Evolutionary conservation across 2,329 filamentous ascomycete genomes (phyloP).

Genomic region (Lecanosticta acicola): DNA sequence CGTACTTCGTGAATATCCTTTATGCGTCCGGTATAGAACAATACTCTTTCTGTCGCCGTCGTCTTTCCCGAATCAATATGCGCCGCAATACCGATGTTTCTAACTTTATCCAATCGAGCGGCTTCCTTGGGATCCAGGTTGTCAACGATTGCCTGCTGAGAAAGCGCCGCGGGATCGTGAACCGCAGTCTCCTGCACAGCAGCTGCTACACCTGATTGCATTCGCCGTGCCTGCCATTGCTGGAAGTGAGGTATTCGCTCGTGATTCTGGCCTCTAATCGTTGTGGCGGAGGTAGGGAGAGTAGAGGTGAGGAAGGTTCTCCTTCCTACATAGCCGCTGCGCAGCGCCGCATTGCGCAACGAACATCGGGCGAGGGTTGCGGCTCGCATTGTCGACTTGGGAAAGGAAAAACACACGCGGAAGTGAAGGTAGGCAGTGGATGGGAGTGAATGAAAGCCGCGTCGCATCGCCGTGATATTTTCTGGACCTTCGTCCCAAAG

Average conservation of each 20-base stretch:
- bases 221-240: conserved; percentile 20
- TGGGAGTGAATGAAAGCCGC: conserved; percentile 2
- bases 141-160: conserved; percentile 64
- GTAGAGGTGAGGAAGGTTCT: conserved; percentile 23
- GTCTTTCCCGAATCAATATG: conserved; percentile 99
- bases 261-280: conserved; percentile 24
- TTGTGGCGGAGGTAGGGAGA: conserved; percentile 13
- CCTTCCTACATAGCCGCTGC: conserved; percentile 12
- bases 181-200: conserved; percentile 51
- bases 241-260: conserved; percentile 21
- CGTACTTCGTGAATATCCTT: conserved; percentile 96
- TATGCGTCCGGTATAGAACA: conserved; percentile 97
- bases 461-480: background rate
- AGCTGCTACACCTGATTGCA: conserved; percentile 26
- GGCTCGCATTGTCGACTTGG: conserved; percentile 14
- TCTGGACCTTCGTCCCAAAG: background rate
- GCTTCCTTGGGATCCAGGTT: conserved; percentile 77
- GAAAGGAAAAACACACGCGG: conserved; percentile 3
- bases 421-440: background rate
- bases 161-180: conserved; percentile 51
- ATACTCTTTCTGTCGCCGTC: conserved; percentile 88
- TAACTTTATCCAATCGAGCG: conserved; percentile 69
- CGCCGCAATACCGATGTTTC: conserved; percentile 97
- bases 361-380: conserved; percentile 24
- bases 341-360: conserved; percentile 24